phyloP scores from a whole-genome alignment of 208 protist species.

The Acanthamoeba culbertsoni region DNA sequence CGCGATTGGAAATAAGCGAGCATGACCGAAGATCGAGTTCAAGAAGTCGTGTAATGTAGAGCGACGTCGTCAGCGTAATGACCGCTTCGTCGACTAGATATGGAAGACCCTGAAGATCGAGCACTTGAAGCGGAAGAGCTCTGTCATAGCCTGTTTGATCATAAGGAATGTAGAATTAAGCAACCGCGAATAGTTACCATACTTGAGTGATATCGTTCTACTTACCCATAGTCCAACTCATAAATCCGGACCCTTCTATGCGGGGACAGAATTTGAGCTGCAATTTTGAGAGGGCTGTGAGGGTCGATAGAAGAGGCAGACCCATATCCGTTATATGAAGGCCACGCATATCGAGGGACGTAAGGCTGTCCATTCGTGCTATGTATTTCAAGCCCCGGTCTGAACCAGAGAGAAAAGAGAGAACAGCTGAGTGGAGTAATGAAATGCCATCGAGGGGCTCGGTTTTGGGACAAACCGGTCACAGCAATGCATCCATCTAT shows the following conservation, averaged over 20 bases:
- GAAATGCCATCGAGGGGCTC: background rate
- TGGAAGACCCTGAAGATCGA: background rate
- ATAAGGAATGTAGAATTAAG: too few species aligned
- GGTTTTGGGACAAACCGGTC: background rate
- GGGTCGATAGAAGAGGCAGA: background rate
- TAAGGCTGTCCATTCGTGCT: background rate
- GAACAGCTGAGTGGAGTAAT: background rate
- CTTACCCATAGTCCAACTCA: background rate
- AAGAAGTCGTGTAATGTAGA: background rate
- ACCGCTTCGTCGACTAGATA: background rate
- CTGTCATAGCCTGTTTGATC: too few species aligned
- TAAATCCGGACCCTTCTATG: background rate
- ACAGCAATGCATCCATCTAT: background rate
- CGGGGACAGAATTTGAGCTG: background rate
- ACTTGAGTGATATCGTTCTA: too few species aligned
- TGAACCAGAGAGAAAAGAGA: background rate
- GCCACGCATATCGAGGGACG: background rate
- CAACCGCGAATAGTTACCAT: too few species aligned
- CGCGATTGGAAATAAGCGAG: background rate
- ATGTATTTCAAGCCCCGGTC: background rate
- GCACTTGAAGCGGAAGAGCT: background rate
- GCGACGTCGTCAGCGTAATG: background rate
- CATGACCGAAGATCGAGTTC: background rate
- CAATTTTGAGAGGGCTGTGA: background rate
- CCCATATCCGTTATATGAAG: background rate